Percentiles rank a stretch among this genome's conserved stretches.
Evolutionary conservation across 2,329 filamentous ascomycete genomes (phyloP).

Genomic region (Dactylellina leptospora): DNA sequence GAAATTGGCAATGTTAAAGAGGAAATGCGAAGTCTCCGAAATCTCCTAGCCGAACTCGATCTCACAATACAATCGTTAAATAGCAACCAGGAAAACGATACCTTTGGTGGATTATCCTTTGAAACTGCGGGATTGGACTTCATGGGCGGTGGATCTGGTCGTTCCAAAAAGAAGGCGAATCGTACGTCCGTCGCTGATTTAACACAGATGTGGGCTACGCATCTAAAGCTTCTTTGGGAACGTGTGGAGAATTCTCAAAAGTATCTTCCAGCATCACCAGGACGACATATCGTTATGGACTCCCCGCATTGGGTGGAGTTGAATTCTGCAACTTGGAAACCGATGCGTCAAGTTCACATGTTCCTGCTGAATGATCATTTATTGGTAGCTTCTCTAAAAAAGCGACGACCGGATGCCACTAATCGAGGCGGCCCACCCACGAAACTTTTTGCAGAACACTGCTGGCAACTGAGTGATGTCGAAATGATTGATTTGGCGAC

Average conservation of each 20-base stretch:
- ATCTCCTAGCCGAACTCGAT: slow-evolving; percentile 92
- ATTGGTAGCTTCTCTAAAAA: slow-evolving; percentile 88
- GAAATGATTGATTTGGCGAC: slow-evolving; percentile 81
- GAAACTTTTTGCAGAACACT: slow-evolving; percentile 90
- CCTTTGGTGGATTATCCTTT: slow-evolving; percentile 18
- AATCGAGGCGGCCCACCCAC: slow-evolving; percentile 67
- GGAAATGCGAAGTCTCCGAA: slow-evolving; percentile 90
- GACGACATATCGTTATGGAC: slow-evolving; percentile 93
- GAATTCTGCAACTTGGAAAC: slow-evolving; percentile 97
- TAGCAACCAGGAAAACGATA: slow-evolving; percentile 64
- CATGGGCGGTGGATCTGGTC: slow-evolving; percentile 56
- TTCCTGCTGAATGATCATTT: slow-evolving; percentile 95
- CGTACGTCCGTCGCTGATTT: slow-evolving; percentile 87
- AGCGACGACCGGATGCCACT: slow-evolving; percentile 79
- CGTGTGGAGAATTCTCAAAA: slow-evolving; percentile 98
- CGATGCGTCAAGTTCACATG: slow-evolving; percentile 85
- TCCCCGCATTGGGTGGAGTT: slow-evolving; percentile 94
- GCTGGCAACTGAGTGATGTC: slow-evolving; percentile 91
- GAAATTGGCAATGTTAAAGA: slow-evolving; percentile 97
- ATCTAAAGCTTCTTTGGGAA: slow-evolving; percentile 86
- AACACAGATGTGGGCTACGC: slow-evolving; percentile 73
- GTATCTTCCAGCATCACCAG: slow-evolving; percentile 86
- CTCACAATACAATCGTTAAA: slow-evolving; percentile 75
- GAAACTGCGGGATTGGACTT: slow-evolving; percentile 17
- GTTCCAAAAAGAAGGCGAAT: slow-evolving; percentile 67